Evolutionary conservation across 1,284 basidiomycete species (phyloP), one percentile per base, ranked within the genome.

Genomic region (Papiliotrema flavescens): DNA sequence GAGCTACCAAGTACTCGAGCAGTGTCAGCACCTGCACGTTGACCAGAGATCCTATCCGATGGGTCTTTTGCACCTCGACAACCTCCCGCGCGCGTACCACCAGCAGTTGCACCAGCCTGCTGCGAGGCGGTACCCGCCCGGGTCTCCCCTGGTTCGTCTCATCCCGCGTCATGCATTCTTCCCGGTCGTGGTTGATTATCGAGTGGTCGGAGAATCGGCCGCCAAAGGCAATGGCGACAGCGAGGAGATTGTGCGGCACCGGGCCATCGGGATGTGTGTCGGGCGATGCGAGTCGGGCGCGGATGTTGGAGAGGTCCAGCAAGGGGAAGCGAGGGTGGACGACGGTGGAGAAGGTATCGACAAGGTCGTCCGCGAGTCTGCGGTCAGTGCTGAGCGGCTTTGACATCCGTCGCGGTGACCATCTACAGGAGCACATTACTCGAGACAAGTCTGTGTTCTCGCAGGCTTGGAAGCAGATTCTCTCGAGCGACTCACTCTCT

Each of bases 181-280:
- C 79, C 43, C 90, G 82, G 76, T 95, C 92, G 26, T 84, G 82
- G 6, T 85, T 80, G 45, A 95, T 82, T 57, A 91, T 76, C 0
- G 86, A 85, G 69, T 93, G 88, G 64, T 94, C 90, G 11, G 88
- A 89, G 72, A 95, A 95, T 65, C 92, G 90, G 41, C 89, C 86
- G 20, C 92, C 92, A 86, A 89, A 94, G 0, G 91, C 90, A 46
- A 96, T 79, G n/a, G 93, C 86, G 0, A 88, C 87, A 3, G 92
- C 91, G 37, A 95, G 81, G 17, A 93, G 79, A 2, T 87, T 83
- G 42, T 87, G 86, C 55, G 89, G 83, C 3, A 87, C 68, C 2
- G 82, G 79, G 36, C 69, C 68, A 22, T 56, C 79, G 59, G 55
- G 60, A 26, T 65, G 59, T 62, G 43, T 71, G 58, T 53, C 66